Evolutionary conservation across 2,329 filamentous ascomycete genomes (phyloP).

Genomic region (Microcyclosporella mali): DNA sequence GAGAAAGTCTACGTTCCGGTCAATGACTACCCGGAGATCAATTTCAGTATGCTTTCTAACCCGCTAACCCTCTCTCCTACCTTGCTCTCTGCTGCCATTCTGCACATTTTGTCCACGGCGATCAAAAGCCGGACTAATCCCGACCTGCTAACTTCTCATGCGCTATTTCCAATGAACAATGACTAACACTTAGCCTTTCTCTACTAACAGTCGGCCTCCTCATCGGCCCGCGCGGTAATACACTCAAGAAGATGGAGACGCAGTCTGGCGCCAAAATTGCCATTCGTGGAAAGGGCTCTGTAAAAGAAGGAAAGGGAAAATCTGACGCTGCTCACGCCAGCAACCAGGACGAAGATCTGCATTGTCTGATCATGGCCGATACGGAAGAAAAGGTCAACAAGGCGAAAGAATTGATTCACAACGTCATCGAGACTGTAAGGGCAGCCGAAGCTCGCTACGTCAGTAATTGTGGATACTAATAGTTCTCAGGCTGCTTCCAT

Average conservation of each 20-base stretch:
- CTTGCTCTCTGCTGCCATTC: constrained; percentile 22
- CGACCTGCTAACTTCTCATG: constrained; percentile 25
- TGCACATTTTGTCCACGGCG: constrained; percentile 27
- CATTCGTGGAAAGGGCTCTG: constrained; percentile 97
- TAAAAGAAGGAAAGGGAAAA: constrained; percentile 98
- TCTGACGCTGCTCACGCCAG: constrained; percentile 98
- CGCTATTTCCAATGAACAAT: constrained; percentile 19
- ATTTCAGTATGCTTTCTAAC: constrained; percentile 99
- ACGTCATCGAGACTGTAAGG: constrained; percentile 95
- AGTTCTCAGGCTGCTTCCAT: constrained; percentile 80
- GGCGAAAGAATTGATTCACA: constrained; percentile 96
- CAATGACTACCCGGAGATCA: constrained; percentile 99
- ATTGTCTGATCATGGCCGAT: constrained; percentile 99
- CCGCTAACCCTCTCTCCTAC: constrained; percentile 51
- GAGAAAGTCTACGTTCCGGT: constrained; percentile 99
- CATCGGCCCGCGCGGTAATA: constrained; percentile 99
- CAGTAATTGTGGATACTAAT: constrained; percentile 29
- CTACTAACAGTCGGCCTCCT: constrained; percentile 95
- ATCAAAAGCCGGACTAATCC: constrained; percentile 31
- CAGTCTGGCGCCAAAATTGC: constrained; percentile 98
- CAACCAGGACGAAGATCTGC: constrained; percentile 99
- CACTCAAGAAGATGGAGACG: constrained; percentile 98
- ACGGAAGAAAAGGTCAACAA: constrained; percentile 99
- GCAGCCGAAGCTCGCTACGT: not conserved
- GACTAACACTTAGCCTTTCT: constrained; percentile 76